Evolutionary conservation across 192 early-diverging fungal species (phyloP).

Genomic region (Mortierella antarctica): DNA sequence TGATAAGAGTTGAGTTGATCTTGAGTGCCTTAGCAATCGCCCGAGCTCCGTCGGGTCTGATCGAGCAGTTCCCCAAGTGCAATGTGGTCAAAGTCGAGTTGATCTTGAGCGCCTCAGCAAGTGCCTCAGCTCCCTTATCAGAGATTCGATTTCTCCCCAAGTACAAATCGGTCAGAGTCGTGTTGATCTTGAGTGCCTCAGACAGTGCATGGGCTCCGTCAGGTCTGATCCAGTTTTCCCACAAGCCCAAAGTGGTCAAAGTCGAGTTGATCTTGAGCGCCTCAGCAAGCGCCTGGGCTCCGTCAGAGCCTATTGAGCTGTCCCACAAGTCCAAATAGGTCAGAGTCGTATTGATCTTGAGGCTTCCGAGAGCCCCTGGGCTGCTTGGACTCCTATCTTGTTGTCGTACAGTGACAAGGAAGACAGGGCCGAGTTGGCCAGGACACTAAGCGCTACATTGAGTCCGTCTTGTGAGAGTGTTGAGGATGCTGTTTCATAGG

Average conservation of each 20-base stretch:
- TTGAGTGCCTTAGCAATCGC: no score
- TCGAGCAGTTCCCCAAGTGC: no score
- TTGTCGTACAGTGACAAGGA: background rate
- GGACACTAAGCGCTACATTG: background rate
- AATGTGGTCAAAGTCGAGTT: no score
- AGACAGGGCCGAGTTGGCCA: background rate
- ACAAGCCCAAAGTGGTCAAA: no score
- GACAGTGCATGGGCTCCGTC: background rate
- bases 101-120: no score
- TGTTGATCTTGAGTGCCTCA: background rate
- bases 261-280: conserved; percentile 1
- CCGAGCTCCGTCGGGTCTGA: no score
- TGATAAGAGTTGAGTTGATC: no score
- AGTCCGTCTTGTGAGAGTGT: background rate
- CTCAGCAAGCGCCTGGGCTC: conserved; percentile 2
- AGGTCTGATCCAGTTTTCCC: no score
- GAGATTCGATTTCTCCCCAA: no score
- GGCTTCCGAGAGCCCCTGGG: no score
- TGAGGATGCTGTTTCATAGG: background rate
- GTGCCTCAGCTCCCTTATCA: no score
- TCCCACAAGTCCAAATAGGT: background rate
- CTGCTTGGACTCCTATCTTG: no score
- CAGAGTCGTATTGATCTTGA: background rate
- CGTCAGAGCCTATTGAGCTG: background rate
- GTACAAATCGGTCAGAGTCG: background rate